Percentiles rank a stretch among this genome's conserved stretches.
phyloP scores from a whole-genome alignment of 306 rosid species.

The Casuarina glauca region DNA sequence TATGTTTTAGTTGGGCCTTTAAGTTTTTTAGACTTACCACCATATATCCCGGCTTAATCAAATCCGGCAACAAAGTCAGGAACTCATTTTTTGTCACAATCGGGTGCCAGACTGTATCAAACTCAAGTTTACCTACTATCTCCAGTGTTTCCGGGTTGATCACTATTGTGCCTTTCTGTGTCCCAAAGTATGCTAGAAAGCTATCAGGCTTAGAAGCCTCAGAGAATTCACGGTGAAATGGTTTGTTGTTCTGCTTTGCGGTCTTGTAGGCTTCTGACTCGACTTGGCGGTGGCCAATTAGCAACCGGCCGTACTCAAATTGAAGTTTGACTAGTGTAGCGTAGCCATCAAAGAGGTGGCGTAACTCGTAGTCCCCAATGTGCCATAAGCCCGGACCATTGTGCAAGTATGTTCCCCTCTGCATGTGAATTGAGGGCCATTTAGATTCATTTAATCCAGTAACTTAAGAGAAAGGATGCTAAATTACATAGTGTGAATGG shows the following conservation, averaged over 20 bases:
- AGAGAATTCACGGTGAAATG: conserved; percentile 85
- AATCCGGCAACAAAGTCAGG: conserved; percentile 71
- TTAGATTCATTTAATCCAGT: too few species aligned
- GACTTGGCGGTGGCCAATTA: conserved; percentile 73
- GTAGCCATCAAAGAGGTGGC: conserved; percentile 92
- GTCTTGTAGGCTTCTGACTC: conserved; percentile 79
- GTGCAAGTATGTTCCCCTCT: conserved; percentile 89
- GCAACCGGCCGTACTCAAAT: conserved; percentile 4
- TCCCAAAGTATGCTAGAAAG: conserved; percentile 65
- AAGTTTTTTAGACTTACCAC: too few species aligned
- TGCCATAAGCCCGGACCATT: conserved; percentile 97
- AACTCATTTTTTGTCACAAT: conserved; percentile 76
- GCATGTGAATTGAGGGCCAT: conserved; percentile 38
- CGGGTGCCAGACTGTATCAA: conserved; percentile 85
- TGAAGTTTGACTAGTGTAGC: conserved; percentile 78
- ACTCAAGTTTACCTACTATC: conserved; percentile 60
- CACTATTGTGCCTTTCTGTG: conserved; percentile 82
- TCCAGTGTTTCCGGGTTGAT: conserved; percentile 70
- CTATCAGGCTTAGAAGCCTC: conserved; percentile 12
- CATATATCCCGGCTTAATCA: conserved; percentile 70
- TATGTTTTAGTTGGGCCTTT: too few species aligned
- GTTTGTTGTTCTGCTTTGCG: conserved; percentile 60
- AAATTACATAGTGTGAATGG: too few species aligned
- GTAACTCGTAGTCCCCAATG: conserved; percentile 78
- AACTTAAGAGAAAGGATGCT: too few species aligned